Conservation (phyloP, 257 asterid genomes). For the Fraxinus excelsior region DNA sequence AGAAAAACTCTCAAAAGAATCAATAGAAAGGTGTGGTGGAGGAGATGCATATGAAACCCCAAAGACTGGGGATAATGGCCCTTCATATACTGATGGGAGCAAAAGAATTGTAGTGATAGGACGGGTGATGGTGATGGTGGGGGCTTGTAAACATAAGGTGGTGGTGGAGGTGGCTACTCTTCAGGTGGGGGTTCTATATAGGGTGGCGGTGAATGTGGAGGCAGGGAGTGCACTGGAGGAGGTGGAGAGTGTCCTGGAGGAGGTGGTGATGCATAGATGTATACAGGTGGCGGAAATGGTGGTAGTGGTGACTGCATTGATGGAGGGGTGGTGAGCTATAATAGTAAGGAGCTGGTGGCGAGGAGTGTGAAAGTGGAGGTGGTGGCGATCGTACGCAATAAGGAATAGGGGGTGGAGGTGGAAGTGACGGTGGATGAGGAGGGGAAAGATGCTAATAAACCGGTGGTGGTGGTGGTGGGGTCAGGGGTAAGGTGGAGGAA, state of each 20-base stretch:
- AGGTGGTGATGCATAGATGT: constrained; percentile 42
- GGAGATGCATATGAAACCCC: constrained; percentile 87
- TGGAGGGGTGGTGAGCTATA: constrained; percentile 34
- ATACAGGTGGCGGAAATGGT: constrained; percentile 43
- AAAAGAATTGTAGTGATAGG: no score
- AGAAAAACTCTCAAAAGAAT: constrained; percentile 61
- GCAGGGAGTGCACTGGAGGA: constrained; percentile 47
- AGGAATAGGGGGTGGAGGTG: constrained; percentile 36
- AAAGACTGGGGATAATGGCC: constrained; percentile 73
- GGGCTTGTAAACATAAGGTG: constrained; percentile 45
- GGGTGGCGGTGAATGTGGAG: constrained; percentile 56
- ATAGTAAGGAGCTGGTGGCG: constrained; percentile 21
- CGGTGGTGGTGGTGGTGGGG: constrained; percentile 11
- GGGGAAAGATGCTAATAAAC: constrained; percentile 32
- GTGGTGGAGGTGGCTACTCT: constrained; percentile 39
- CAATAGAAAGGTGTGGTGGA: constrained; percentile 87
- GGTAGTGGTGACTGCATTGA: constrained; percentile 31
- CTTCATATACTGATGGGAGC: constrained; percentile 71
- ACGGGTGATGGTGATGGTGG: constrained; percentile 51
- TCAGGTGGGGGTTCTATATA: constrained; percentile 31
- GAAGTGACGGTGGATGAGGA: constrained; percentile 21
- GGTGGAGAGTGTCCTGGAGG: constrained; percentile 49
- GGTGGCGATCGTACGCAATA: constrained; percentile 33
- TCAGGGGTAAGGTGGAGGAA: no score
- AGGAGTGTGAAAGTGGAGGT: constrained; percentile 23